Conservation (phyloP, 73 alveolate species). For the Paramecium pentaurelia region DNA sequence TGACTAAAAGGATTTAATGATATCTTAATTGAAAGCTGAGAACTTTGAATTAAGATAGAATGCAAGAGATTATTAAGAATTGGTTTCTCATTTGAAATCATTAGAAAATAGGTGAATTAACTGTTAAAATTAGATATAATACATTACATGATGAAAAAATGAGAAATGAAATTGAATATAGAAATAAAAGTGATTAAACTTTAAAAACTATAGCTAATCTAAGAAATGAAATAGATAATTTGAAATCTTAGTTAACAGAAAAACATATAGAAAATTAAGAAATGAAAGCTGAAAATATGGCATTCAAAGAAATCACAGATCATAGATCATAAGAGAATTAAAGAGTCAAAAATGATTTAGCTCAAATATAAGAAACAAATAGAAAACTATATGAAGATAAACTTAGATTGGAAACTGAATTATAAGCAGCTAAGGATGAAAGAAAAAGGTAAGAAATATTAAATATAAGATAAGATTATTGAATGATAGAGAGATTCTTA, state of each 20-base stretch:
- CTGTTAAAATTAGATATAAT: conserved; percentile 27
- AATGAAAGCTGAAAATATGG: conserved; percentile 53
- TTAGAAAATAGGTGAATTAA: conserved; percentile 34
- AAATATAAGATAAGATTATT: not conserved
- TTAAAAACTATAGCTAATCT: conserved; percentile 34
- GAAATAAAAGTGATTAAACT: conserved; percentile 48
- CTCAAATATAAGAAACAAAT: conserved; percentile 13
- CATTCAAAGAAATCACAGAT: conserved; percentile 59
- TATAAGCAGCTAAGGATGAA: conserved; percentile 11
- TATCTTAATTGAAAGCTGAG: conserved; percentile 51
- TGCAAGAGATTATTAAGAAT: conserved; percentile 52
- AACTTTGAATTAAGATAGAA: conserved; percentile 56
- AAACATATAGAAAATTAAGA: conserved; percentile 55
- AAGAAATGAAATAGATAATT: conserved; percentile 54
- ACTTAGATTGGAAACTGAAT: conserved; percentile 23
- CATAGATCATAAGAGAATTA: conserved; percentile 33
- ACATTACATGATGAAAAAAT: conserved; percentile 54
- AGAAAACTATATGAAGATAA: conserved; percentile 48
- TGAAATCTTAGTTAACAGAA: conserved; percentile 51
- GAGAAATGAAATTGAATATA: conserved; percentile 57
- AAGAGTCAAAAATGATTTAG: conserved; percentile 41
- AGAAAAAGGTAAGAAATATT: not conserved
- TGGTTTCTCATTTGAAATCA: conserved; percentile 39
- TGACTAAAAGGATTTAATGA: conserved; percentile 48
- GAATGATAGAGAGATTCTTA: not conserved